phyloP scores from a whole-genome alignment of 257 asterid genomes.

The Salvia splendens region DNA sequence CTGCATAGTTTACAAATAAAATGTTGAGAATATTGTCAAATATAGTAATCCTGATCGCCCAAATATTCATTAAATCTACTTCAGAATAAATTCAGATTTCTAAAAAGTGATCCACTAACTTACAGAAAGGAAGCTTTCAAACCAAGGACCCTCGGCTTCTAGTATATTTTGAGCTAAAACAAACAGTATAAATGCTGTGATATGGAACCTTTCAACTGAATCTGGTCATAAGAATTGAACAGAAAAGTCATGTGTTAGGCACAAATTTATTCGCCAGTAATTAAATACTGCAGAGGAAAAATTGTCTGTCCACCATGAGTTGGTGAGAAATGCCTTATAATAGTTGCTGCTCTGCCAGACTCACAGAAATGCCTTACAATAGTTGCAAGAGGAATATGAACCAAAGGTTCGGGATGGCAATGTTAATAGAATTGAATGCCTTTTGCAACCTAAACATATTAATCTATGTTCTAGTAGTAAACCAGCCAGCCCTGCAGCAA shows the following conservation, averaged over 20 bases:
- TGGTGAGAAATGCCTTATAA: neutral
- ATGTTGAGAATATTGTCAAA: conserved; percentile 20
- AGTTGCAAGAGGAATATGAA: neutral
- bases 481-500: conserved; percentile 8
- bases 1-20: conserved; percentile 56
- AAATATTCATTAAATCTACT: neutral
- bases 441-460: conserved; percentile 5
- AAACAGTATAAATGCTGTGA: conserved; percentile 83
- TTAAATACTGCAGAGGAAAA: neutral
- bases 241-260: conserved; percentile 29
- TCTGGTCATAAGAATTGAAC: conserved; percentile 51
- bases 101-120: conserved; percentile 37
- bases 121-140: conserved; percentile 74
- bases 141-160: conserved; percentile 99
- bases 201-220: conserved; percentile 96
- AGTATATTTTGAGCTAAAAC: conserved; percentile 94
- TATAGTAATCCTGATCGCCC: conserved; percentile 12
- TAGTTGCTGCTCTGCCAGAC: neutral
- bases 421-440: neutral
- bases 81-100: conserved; percentile 5
- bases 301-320: neutral
- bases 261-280: neutral
- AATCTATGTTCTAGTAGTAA: neutral
- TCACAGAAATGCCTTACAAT: no score
- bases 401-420: conserved; percentile 1